A percentile compares a stretch with the other conserved stretches of the same genome.
Conservation (phyloP, 2,329 filamentous ascomycete genomes). For the Colletotrichum noveboracense region DNA sequence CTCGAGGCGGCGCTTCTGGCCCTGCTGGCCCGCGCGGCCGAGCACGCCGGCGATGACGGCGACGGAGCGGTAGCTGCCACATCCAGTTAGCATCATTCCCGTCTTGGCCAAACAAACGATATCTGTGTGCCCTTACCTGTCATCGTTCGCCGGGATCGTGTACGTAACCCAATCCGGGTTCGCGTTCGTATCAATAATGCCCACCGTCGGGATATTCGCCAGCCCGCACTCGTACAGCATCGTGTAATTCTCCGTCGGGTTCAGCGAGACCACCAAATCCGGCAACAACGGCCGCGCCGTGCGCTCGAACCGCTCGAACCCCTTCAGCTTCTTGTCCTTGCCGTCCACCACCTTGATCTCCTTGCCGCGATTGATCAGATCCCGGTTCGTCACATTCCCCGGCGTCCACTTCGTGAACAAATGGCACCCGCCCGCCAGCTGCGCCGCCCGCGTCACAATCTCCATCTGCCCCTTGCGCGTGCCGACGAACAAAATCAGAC, state of each 20-base stretch:
- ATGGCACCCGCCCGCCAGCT: slow-evolving; percentile 80
- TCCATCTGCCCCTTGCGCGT: slow-evolving; percentile 83
- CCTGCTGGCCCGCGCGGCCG: slow-evolving; percentile 81
- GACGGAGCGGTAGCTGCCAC: slow-evolving; percentile 74
- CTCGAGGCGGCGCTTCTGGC: slow-evolving; percentile 70
- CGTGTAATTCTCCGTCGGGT: slow-evolving; percentile 90
- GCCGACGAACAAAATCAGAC: slow-evolving; percentile 89
- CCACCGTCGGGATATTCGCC: slow-evolving; percentile 90
- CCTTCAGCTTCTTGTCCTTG: slow-evolving; percentile 63
- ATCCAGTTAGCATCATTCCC: background rate
- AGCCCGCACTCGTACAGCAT: slow-evolving; percentile 89
- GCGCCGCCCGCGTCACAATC: slow-evolving; percentile 80
- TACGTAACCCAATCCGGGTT: slow-evolving; percentile 96
- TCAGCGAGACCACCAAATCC: slow-evolving; percentile 90
- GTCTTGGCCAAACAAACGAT: background rate
- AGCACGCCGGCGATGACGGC: slow-evolving; percentile 85
- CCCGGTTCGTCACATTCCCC: slow-evolving; percentile 89
- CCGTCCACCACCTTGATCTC: slow-evolving; percentile 78
- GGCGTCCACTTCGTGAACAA: slow-evolving; percentile 93
- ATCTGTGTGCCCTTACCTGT: slow-evolving; percentile 66
- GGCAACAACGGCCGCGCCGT: slow-evolving; percentile 75
- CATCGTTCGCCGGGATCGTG: slow-evolving; percentile 94
- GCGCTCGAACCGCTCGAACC: slow-evolving; percentile 70
- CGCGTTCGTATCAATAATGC: slow-evolving; percentile 90
- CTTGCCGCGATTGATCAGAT: slow-evolving; percentile 80